Percentiles rank a stretch among this genome's conserved stretches.
phyloP scores from a whole-genome alignment of 2,329 filamentous ascomycete species.

The Xylariaceae sp. region DNA sequence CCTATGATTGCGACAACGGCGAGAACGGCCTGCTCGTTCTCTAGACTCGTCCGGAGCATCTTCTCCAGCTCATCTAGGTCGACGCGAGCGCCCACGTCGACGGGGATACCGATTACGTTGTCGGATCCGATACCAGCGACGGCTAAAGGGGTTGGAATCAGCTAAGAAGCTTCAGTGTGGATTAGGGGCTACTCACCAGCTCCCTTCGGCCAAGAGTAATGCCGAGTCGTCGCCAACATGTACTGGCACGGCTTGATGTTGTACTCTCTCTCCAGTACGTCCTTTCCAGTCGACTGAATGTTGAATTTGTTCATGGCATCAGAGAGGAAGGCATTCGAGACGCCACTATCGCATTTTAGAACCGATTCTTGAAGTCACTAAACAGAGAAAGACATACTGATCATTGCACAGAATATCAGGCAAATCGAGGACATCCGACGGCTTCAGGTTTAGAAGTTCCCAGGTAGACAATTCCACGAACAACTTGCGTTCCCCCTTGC shows the following conservation, averaged over 20 bases:
- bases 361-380: neutral
- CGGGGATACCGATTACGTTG: slow-evolving; percentile 37
- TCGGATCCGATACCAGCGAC: slow-evolving; percentile 41
- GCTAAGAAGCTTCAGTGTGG: neutral
- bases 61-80: slow-evolving; percentile 33
- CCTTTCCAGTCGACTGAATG: slow-evolving; percentile 39
- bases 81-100: slow-evolving; percentile 38
- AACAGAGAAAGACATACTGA: slow-evolving; percentile 21
- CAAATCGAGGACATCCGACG: slow-evolving; percentile 37
- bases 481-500: slow-evolving; percentile 30
- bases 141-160: slow-evolving; percentile 25
- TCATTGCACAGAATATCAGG: slow-evolving; percentile 35
- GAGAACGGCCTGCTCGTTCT: slow-evolving; percentile 34
- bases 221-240: slow-evolving; percentile 38
- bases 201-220: slow-evolving; percentile 47
- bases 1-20: slow-evolving; percentile 43
- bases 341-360: slow-evolving; percentile 21
- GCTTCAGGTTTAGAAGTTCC: slow-evolving; percentile 43
- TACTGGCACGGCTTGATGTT: slow-evolving; percentile 33
- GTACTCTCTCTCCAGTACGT: slow-evolving; percentile 34
- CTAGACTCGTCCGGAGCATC: slow-evolving; percentile 31
- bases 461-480: slow-evolving; percentile 37
- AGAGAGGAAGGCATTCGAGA: slow-evolving; percentile 36
- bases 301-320: slow-evolving; percentile 30
- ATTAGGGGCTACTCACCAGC: slow-evolving; percentile 32